phyloP scores from a whole-genome alignment of 768 basidiomycete genomes.

The Xerocomellus amylosporus region DNA sequence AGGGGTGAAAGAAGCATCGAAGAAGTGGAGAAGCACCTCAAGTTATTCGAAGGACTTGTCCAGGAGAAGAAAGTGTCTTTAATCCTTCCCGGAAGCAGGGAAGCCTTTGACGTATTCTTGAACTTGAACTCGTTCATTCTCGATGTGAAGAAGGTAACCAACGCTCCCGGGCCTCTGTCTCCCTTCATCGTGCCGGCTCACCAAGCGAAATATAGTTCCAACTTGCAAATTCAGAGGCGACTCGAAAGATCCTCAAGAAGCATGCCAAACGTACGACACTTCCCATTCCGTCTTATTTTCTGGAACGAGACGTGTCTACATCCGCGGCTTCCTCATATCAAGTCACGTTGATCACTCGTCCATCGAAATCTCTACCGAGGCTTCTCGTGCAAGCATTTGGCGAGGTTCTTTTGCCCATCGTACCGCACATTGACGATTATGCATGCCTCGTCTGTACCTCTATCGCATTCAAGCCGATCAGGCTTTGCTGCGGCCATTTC shows the following conservation, averaged over 20 bases:
- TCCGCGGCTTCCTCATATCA: constrained; percentile 27
- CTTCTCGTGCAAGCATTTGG: constrained; percentile 80
- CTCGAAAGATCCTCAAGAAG: constrained; percentile 92
- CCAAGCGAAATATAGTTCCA: constrained; percentile 53
- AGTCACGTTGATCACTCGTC: constrained; percentile 23
- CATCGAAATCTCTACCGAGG: constrained; percentile 48
- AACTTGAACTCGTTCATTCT: constrained; percentile 75
- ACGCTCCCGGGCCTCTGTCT: neutral
- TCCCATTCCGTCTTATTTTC: constrained; percentile 47
- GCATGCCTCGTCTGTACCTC: constrained; percentile 83
- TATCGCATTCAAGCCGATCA: constrained; percentile 90
- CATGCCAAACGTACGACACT: constrained; percentile 88
- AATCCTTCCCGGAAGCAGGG: constrained; percentile 52
- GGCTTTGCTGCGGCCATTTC: constrained; percentile 78
- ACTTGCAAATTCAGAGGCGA: constrained; percentile 81
- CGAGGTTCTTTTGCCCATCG: constrained; percentile 74
- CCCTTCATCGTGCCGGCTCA: neutral
- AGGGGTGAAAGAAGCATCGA: constrained; percentile 68
- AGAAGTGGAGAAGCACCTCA: constrained; percentile 65
- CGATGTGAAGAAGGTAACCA: constrained; percentile 71
- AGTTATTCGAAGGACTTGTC: constrained; percentile 59
- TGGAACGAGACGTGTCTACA: constrained; percentile 18
- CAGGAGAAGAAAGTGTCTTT: constrained; percentile 50
- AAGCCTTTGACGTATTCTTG: constrained; percentile 67
- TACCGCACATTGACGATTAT: constrained; percentile 82